Conservation (phyloP, 192 early-diverging fungal species). For the Coemansia sp. region DNA sequence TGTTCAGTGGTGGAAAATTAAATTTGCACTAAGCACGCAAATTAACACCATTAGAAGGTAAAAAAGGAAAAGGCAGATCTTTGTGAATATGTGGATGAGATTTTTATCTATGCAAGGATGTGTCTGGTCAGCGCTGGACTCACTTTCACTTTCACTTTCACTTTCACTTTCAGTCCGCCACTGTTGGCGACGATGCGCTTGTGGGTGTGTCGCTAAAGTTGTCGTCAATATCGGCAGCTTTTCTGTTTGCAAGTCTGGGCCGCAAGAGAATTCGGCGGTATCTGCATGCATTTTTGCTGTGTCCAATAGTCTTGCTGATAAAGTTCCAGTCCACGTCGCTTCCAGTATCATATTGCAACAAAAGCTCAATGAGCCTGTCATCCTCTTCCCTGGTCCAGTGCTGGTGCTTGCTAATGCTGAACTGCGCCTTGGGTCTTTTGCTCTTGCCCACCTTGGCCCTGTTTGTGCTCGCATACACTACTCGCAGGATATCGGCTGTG, state of each 20-base stretch:
- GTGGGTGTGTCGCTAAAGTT: conserved; percentile 1
- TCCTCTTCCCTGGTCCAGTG: conserved; percentile 44
- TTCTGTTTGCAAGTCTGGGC: not conserved
- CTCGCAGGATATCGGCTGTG: conserved; percentile 33
- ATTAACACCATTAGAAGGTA: no score
- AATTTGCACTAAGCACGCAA: no score
- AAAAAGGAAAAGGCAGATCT: no score
- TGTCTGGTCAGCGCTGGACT: not conserved
- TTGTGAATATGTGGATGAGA: no score
- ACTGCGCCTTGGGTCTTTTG: conserved; percentile 41
- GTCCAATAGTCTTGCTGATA: conserved; percentile 43
- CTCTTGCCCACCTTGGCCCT: conserved; percentile 13
- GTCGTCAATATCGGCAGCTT: conserved; percentile 12
- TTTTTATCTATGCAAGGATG: not conserved
- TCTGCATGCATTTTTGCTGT: conserved; percentile 49
- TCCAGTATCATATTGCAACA: conserved; percentile 20
- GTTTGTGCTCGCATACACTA: conserved; percentile 26
- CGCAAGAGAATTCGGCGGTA: conserved; percentile 43
- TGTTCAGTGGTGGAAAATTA: no score
- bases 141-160: not conserved
- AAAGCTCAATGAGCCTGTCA: conserved; percentile 20
- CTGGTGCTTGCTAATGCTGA: conserved; percentile 51
- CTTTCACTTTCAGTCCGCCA: not conserved
- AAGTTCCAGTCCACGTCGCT: conserved; percentile 50
- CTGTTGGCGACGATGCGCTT: conserved; percentile 6